Evolutionary conservation across 345 rosid species (phyloP), one percentile per base, ranked within the genome.

Genomic region (Carallia brachiata): DNA sequence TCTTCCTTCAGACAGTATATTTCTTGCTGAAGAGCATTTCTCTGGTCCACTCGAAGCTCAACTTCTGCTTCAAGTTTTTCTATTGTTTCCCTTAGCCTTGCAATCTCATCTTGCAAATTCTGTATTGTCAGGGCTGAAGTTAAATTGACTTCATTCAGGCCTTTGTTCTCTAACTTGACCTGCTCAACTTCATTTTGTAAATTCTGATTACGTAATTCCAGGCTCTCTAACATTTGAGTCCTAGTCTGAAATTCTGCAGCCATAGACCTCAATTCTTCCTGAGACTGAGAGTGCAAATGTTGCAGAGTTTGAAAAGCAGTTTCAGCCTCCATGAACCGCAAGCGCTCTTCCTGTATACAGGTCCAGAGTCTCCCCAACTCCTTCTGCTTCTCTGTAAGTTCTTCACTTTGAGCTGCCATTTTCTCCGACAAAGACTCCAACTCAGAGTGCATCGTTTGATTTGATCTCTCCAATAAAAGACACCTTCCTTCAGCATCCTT

Each of bases 1-100:
- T 92, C 99, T 85, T 96, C 96, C 80, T 92, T 88, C 70, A 96
- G 88, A 82, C 97, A 90, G 76, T 92, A 92, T 77, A 90, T 89
- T 78, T 92, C 99, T 80, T 96, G 98, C 87, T 92, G 99, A 77
- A 92, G 90, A 77, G 97, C 96, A 82, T 90, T 96, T 77, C 98
- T 86, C 74, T 90, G 87, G 75, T 90, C 92, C 78, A 87, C 88
- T 73, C 97, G 86, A 74, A 89, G 85, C 75, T 86, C 91, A 72
- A 95, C 90, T 73, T 95, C 98, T n/a, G 88, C 85, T 79, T 92
- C 99, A 79, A 95, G 97, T 78, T 85, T 89, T 73, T 70, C 73
- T 82, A 90, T 88, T 34, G 80, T 90, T 84, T 84, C 94, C 78
- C 85, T 81, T 75, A 89, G 73, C 75, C 83, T 78, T 64, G 81